Evolutionary conservation across 345 rosid genomes (phyloP), one percentile per base, ranked within the genome.

Genomic region (Citrus trifoliata): DNA sequence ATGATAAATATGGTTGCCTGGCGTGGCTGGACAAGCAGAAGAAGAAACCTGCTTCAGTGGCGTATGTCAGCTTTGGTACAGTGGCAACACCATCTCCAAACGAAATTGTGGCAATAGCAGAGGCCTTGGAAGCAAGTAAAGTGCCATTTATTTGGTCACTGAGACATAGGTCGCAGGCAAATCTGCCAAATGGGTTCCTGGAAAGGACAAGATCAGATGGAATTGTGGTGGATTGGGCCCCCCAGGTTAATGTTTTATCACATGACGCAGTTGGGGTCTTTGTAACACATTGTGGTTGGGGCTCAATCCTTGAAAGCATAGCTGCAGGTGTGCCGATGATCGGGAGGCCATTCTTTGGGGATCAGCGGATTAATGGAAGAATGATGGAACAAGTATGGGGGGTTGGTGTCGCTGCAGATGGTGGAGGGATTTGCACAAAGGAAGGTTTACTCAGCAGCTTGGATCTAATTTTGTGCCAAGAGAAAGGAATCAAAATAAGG

Each of bases 121-220:
- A 83, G 61, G 89, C 80, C 2, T 33, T 86, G 63, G 90, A 84
- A 24, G 85, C 78, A 21, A 69, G 71, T 56, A 35, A 14, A 25
- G 75, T 73, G 21, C 82, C 86, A 0, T 86, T 84, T 70, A 32
- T 87, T 67, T 87, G 90, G 90, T 85, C 90, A 7, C 78, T 87
- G 6, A 80, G 75, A 73, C 77, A 79, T n/a, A 53, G 28, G 16
- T 33, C 46, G 18, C 77, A 71, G 77, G 79, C 33, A 27, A 55
- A 72, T 5, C 74, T 88, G 77, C 90, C 88, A 24, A 40, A 76
- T 18, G 88, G 90, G 35, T 87, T 85, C 64, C 24, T 83, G 10
- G 85, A 80, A 9, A 83, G 71, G 56, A 80, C 86, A 70, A 59
- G 48, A 28, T 14, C 42, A 6, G 30, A 70, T 18, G 90, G 90